Evolutionary conservation across 345 rosid species (phyloP), one percentile per base, ranked within the genome.

Genomic region (Mallotus nudiflorus): DNA sequence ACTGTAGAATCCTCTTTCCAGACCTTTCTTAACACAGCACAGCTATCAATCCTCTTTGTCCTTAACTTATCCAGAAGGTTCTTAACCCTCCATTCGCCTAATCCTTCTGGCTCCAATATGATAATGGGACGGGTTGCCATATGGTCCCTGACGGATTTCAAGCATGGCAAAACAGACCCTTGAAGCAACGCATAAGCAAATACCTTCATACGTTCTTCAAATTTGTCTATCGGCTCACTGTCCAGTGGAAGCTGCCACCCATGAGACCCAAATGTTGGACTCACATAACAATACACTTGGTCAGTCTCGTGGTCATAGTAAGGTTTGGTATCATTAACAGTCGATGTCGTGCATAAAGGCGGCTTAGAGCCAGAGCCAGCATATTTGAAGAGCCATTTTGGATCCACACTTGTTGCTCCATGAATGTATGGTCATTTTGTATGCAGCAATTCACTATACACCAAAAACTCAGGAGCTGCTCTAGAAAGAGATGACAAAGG

Each of bases 401-500:
- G 57, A 69, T 83, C 85, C 45, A 91, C 90, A 2, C 86, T 71
- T 2, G 97, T 91, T 0, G 95, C 96, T 71, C 95, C 96, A 56
- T 87, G 89, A 84, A 94, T 85, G 81, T 94, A 94, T 6, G 94
- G 91, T 63, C 90, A 79, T 70, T 85, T 94, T 65, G 91, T 84
- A 28, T 79, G 83, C 25, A 89, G 68, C 70, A 91, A 82, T 80
- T 89, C 98, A 53, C 85, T 84, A 77, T 91, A 93, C 37, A 88
- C 97, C 81, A 93, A 81, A 69, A 87, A 85, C 75, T 93, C 96
- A 1, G 98, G 97, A n/a, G 96, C 87, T 3, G 93, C 72, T 50
- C 64, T 66, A 7, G 88, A 74, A 63, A 93, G 82, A 68, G 86
- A 88, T 13, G 98, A 94, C 88, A 82, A 57, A 9, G 88, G 87